Percentiles rank a stretch among this genome's conserved stretches.
Evolutionary conservation across 2,329 filamentous ascomycete genomes (phyloP).

Genomic region (Penicillium sp.): DNA sequence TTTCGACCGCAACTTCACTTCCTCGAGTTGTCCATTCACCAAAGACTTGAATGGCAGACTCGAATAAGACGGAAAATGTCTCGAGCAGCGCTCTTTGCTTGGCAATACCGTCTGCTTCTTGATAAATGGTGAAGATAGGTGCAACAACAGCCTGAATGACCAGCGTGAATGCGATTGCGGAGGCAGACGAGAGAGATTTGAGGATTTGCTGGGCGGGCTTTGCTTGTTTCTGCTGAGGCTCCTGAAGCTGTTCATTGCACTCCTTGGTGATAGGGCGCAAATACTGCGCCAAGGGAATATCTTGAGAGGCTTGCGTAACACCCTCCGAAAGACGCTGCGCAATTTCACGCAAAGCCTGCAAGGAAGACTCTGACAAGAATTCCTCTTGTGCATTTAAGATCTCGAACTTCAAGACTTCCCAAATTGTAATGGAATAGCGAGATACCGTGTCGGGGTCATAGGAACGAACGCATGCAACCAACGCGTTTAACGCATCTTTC

Average conservation of each 20-base stretch:
- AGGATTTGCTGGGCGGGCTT: conserved; percentile 59
- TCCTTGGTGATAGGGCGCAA: conserved; percentile 59
- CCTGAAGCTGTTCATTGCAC: conserved; percentile 61
- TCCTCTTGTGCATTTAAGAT: conserved; percentile 62
- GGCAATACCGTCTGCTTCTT: conserved; percentile 55
- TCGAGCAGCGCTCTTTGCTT: conserved; percentile 60
- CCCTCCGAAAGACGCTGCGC: conserved; percentile 49
- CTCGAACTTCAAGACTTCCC: conserved; percentile 65
- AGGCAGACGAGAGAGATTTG: conserved; percentile 50
- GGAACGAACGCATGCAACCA: conserved; percentile 53
- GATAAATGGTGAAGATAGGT: conserved; percentile 54
- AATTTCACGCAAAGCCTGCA: conserved; percentile 51
- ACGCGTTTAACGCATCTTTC: conserved; percentile 60
- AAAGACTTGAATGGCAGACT: conserved; percentile 53
- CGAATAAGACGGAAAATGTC: conserved; percentile 52
- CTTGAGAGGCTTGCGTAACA: conserved; percentile 32
- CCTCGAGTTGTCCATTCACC: conserved; percentile 49
- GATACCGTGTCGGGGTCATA: conserved; percentile 57
- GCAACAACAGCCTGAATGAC: conserved; percentile 53
- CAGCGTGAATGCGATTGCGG: conserved; percentile 49
- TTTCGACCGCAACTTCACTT: conserved; percentile 32
- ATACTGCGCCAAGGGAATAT: conserved; percentile 47
- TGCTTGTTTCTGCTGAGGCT: conserved; percentile 64
- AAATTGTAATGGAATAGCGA: conserved; percentile 58
- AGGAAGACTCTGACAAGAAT: conserved; percentile 55